Evolutionary conservation across 2,329 filamentous ascomycete genomes (phyloP).

Genomic region (Dactylonectria macrodidyma): DNA sequence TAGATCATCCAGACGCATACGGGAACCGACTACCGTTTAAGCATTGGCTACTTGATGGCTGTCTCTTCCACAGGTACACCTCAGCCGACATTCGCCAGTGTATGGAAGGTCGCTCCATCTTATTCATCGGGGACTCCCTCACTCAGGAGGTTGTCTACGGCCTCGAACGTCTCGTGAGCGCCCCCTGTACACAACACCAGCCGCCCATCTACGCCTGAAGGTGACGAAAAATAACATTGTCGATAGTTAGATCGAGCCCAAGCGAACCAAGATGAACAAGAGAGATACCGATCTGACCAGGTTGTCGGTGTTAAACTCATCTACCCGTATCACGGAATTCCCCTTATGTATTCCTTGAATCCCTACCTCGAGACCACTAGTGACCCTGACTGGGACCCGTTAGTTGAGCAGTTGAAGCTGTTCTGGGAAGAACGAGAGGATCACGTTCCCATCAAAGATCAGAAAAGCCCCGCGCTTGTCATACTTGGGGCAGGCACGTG

Average conservation of each 20-base stretch:
- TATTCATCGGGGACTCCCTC: conserved; percentile 72
- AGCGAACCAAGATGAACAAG: conserved; percentile 3
- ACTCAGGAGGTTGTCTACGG: conserved; percentile 70
- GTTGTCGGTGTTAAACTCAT: neutral
- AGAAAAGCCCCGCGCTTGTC: conserved; percentile 42
- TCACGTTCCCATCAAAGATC: conserved; percentile 35
- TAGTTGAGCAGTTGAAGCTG: conserved; percentile 42
- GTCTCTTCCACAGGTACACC: conserved; percentile 70
- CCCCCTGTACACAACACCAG: too few relatives aligned
- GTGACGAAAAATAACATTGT: neutral
- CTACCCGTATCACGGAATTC: conserved; percentile 13
- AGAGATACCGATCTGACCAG: neutral
- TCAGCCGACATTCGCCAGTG: conserved; percentile 65
- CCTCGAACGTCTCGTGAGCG: conserved; percentile 22
- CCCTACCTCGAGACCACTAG: conserved; percentile 13
- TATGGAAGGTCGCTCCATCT: conserved; percentile 63
- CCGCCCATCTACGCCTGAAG: neutral
- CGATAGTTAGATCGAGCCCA: conserved; percentile 14
- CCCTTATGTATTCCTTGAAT: conserved; percentile 14
- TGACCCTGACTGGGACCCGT: conserved; percentile 39
- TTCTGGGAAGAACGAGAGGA: conserved; percentile 41
- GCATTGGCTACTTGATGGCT: conserved; percentile 72
- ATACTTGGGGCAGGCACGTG: conserved; percentile 45
- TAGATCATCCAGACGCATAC: conserved; percentile 49
- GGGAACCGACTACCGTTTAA: conserved; percentile 52